Evolutionary conservation across 2,329 filamentous ascomycete genomes (phyloP).

Genomic region (Ophidiomyces ophidiicola): DNA sequence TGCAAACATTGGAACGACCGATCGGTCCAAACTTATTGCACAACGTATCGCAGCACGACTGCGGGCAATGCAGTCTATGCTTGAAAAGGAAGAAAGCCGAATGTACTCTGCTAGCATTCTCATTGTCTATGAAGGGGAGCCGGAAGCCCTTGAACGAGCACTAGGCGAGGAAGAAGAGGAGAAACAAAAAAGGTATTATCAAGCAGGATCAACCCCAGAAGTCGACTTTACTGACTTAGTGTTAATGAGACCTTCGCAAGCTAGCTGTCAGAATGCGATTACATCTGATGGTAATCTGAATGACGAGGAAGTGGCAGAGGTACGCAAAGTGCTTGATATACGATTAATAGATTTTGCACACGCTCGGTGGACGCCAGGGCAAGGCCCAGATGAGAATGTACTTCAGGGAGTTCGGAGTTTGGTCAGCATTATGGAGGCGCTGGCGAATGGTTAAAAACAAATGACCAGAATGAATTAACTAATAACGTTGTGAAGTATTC

Average conservation of each 20-base stretch:
- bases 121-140: conserved; percentile 55
- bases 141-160: conserved; percentile 41
- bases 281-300: conserved; percentile 38
- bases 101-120: conserved; percentile 57
- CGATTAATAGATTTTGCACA: conserved; percentile 97
- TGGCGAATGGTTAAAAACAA: conserved; percentile 31
- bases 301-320: conserved; percentile 43
- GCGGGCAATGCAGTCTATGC: conserved; percentile 34
- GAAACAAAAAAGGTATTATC: conserved; percentile 13
- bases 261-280: not conserved
- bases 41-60: conserved; percentile 33
- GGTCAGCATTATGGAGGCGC: conserved; percentile 55
- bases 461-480: not conserved
- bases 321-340: conserved; percentile 59
- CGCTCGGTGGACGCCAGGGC: conserved; percentile 66
- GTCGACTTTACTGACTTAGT: not conserved
- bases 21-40: conserved; percentile 35
- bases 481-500: too few species aligned
- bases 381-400: conserved; percentile 76
- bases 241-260: not conserved
- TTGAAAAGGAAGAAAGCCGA: conserved; percentile 48
- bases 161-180: conserved; percentile 27
- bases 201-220: not conserved
- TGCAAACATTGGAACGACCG: conserved; percentile 29
- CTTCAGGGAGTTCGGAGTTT: conserved; percentile 63